Conservation (phyloP, 805 yeast genomes). For the Suhomyces sp. region DNA sequence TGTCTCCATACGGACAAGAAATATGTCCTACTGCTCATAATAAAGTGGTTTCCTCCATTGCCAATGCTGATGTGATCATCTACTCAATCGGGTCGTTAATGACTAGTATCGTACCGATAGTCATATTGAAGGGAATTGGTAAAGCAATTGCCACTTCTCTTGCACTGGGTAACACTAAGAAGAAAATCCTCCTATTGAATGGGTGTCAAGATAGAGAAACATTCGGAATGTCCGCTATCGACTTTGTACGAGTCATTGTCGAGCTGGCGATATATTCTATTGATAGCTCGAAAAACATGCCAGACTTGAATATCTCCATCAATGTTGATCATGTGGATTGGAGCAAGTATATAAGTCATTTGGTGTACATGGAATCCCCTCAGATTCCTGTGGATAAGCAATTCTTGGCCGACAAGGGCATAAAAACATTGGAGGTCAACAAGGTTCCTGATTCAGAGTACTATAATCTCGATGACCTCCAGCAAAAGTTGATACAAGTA, state of each 20-base stretch:
- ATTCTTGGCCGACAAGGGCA: constrained; percentile 38
- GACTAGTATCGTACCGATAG: constrained; percentile 82
- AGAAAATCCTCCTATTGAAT: constrained; percentile 66
- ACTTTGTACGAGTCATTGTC: constrained; percentile 55
- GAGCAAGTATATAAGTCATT: constrained; percentile 58
- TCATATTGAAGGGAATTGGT: constrained; percentile 72
- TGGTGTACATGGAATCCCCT: constrained; percentile 53
- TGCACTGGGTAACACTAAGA: constrained; percentile 19
- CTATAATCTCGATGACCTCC: constrained; percentile 45
- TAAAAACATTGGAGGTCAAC: constrained; percentile 46
- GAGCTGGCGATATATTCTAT: constrained; percentile 57
- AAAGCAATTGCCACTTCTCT: constrained; percentile 45
- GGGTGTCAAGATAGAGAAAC: constrained; percentile 83
- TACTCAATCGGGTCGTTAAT: constrained; percentile 86
- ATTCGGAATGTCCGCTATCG: constrained; percentile 57
- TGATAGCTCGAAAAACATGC: constrained; percentile 19
- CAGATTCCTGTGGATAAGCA: constrained; percentile 51
- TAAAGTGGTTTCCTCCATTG: constrained; percentile 53
- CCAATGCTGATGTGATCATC: constrained; percentile 53
- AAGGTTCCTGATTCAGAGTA: constrained; percentile 21
- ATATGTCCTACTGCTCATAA: constrained; percentile 72
- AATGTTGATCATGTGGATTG: constrained; percentile 24
- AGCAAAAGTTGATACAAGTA: background rate
- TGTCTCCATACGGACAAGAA: constrained; percentile 86
- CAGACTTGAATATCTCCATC: constrained; percentile 9